Base-by-base conservation (phyloP, 23 red algal genomes). In the Chondrus crispus region DNA sequence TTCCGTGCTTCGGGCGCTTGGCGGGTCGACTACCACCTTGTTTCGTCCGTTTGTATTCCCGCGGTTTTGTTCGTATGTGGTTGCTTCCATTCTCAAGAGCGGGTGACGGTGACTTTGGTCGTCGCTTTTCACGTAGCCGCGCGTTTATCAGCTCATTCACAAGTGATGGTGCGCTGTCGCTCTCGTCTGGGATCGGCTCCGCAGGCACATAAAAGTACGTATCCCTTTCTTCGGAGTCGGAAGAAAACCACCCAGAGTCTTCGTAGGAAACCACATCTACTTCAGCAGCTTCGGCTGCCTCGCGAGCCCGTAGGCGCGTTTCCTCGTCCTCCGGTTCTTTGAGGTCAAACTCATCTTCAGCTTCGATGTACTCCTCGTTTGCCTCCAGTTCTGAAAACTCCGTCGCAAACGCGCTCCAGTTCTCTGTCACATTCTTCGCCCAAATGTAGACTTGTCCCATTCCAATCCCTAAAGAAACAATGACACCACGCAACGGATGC, bases 281-380 rank as follows among this genome's bases (percentile, higher is more conserved):
- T 32, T 88, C 84, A 16, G 40, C 81, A 30, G 44, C 85, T 46
- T 87, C 93, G 33, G 57, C 82, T 18, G 33, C 69, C 28, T 70
- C 84, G 13, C 69, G 69, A 37, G 57, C 39, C 62, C 91, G 49
- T 32, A 85, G 46, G 14, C 80, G 72, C 42, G 49, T 68, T n/a
- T 88, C 77, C 19, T 88, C 92, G 33, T 84, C 77, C 32, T 85
- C 89, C 7, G 81, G 62, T 33, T 93, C 84, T 30, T 82, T 80
- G 24, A 93, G 28, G 45, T 98, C 96, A 89, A 98, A 98, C 85
- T 98, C 96, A 74, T 95, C 96, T 55, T 98, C 96, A 19, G 68
- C 85, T 82, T 98, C 96, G n/a, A 86, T 75, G 63, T 98, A 98
- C 54, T 96, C 93, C 70, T 95, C 96, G 63, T 98, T 98, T 47